Evolutionary conservation across 2,329 filamentous ascomycete species (phyloP).

Genomic region (Penicillium sp.): DNA sequence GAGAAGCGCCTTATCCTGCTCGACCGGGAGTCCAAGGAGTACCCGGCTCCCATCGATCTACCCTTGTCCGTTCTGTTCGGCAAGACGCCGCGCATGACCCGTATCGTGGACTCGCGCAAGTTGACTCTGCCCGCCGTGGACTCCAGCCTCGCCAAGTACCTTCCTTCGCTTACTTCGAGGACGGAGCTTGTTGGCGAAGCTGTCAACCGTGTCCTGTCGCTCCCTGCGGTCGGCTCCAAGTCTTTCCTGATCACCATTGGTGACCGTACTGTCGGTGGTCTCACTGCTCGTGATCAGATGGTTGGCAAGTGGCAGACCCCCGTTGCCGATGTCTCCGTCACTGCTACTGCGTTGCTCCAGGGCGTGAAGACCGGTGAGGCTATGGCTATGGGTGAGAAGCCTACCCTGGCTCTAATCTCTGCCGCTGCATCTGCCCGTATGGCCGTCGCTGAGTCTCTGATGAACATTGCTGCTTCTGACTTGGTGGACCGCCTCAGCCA

Average conservation of each 20-base stretch:
- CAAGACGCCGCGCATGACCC: slow-evolving; percentile 74
- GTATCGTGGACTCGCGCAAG: slow-evolving; percentile 66
- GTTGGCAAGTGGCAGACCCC: slow-evolving; percentile 95
- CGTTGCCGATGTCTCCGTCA: slow-evolving; percentile 90
- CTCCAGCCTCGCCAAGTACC: slow-evolving; percentile 62
- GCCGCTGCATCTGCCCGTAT: slow-evolving; percentile 87
- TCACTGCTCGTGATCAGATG: slow-evolving; percentile 88
- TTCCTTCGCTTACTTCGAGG: slow-evolving; percentile 51
- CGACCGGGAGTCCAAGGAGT: slow-evolving; percentile 69
- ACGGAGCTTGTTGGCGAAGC: slow-evolving; percentile 59
- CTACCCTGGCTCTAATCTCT: slow-evolving; percentile 81
- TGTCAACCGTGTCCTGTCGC: slow-evolving; percentile 70
- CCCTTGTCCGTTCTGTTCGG: slow-evolving; percentile 87
- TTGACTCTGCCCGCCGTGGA: slow-evolving; percentile 67
- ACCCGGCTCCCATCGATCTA: slow-evolving; percentile 77
- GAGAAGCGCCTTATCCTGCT: slow-evolving; percentile 70
- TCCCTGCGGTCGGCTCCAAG: slow-evolving; percentile 93
- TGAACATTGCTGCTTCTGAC: slow-evolving; percentile 84
- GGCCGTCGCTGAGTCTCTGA: slow-evolving; percentile 88
- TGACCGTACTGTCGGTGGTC: slow-evolving; percentile 83
- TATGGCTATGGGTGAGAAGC: slow-evolving; percentile 97
- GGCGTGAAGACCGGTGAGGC: slow-evolving; percentile 79
- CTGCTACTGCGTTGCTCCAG: slow-evolving; percentile 69
- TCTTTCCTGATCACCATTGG: slow-evolving; percentile 96
- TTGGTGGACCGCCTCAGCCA: slow-evolving; percentile 67